A percentile compares a stretch with the other conserved stretches of the same genome.
These are phyloP conservation scores for Fusarium sp. DNA, from an alignment of 2,329 filamentous ascomycete genomes.

Conservation along the genomic window DNA sequence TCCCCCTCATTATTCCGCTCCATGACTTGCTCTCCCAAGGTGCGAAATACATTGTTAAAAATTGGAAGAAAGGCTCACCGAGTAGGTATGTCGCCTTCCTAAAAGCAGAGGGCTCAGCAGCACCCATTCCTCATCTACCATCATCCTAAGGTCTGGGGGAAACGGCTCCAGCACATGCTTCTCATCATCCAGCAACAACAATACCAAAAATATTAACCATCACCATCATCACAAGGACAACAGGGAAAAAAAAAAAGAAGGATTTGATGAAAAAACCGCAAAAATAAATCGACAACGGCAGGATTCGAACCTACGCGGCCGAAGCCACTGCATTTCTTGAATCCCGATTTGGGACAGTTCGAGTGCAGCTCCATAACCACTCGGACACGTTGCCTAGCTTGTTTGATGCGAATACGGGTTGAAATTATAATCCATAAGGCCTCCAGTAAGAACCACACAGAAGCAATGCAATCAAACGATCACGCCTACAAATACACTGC, in stretches of 20 bases:
- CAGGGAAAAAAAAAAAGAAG: neutral
- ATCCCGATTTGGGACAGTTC: neutral
- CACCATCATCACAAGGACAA: neutral
- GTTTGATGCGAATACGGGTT: neutral
- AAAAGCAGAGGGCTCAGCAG: neutral
- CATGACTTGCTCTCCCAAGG: neutral
- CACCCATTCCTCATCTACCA: neutral
- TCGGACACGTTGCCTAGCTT: neutral
- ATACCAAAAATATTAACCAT: neutral
- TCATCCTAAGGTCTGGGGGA: neutral
- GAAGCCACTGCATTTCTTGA: neutral
- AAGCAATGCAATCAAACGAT: neutral
- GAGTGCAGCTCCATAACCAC: conserved; percentile 1
- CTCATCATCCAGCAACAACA: neutral
- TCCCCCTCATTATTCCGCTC: neutral
- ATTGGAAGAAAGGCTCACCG: neutral
- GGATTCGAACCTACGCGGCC: neutral
- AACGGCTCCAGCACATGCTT: neutral
- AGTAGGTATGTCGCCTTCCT: neutral
- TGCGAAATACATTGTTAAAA: neutral
- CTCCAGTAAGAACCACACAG: neutral
- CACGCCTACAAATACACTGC: neutral
- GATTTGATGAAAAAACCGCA: neutral
- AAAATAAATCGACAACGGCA: neutral
- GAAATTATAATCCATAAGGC: neutral